Evolutionary conservation across 768 basidiomycete genomes (phyloP), one percentile per base, ranked within the genome.

Genomic region (Lentinula sp.): DNA sequence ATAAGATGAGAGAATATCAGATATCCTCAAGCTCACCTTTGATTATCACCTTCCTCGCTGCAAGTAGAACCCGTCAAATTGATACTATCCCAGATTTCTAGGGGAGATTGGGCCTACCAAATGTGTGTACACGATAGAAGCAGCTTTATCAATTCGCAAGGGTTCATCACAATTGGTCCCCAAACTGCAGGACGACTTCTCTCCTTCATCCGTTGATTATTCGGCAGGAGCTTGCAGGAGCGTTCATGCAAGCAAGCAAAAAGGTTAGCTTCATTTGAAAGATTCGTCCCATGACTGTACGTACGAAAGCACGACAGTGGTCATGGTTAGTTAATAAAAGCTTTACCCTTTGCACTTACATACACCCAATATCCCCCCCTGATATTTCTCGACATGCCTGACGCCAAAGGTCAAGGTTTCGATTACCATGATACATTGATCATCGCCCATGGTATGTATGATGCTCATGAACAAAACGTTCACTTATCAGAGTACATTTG

Each of bases 401-500:
- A 33, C 20, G 12, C 50, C 15, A 33, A 16, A 52, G 32, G 32
- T 32, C 35, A 28, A 52, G 57, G 23, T 5, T 16, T 59, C 43
- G 62, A 66, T 59, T 65, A 59, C 48, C 65, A 66, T 36, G 65
- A 66, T 52, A 35, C 37, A 37, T 57, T 66, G 61, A 66, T 66
- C 59, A 52, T 61, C 28, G 63, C 58, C 28, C 65, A 66, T 46
- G 58, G 65, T 66, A 46, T 20, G 58, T 32, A 18, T 9, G 36
- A 12, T 57, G 32, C 36, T 2, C 39, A 2, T 18, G 37, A 39
- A 8, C 37, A 36, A n/a, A 3, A 20, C 35, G 8, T 32, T 33
- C 37, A 9, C 18, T 41, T 20, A 3, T 16, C 48, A 18, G 53
- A 33, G n/a, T 12, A 32, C 16, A 8, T 23, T 48, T 23, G 10